Conservation (phyloP, 805 yeast genomes). For the Wickerhamomyces sydowiorum region DNA sequence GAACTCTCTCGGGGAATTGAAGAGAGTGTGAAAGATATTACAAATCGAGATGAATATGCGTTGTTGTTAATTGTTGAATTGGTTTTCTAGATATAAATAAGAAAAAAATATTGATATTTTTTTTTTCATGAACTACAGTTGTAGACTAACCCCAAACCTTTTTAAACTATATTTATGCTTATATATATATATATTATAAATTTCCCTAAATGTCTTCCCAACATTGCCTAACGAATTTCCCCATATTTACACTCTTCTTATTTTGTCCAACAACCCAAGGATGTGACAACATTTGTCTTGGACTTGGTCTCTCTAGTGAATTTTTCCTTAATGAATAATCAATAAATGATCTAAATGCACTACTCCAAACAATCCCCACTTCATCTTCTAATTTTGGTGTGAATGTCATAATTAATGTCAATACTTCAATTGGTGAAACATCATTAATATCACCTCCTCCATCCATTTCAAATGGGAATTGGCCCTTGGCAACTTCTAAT, state of each 20-base stretch:
- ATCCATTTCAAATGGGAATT: conserved; percentile 59
- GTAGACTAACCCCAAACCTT: too few relatives aligned
- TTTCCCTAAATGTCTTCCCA: conserved; percentile 13
- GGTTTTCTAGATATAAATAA: too few relatives aligned
- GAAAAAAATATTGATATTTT: too few relatives aligned
- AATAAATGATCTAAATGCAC: conserved; percentile 76
- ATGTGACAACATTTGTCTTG: conserved; percentile 87
- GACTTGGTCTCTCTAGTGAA: conserved; percentile 77
- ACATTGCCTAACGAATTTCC: conserved; percentile 60
- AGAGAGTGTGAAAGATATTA: too few relatives aligned
- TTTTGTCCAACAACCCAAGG: conserved; percentile 88
- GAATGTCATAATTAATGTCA: conserved; percentile 74
- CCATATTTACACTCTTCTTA: conserved; percentile 75
- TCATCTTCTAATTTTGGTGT: conserved; percentile 78
- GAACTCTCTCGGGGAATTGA: too few relatives aligned
- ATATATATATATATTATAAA: not conserved
- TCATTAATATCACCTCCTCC: conserved; percentile 16
- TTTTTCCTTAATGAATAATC: conserved; percentile 78
- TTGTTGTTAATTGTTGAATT: too few relatives aligned
- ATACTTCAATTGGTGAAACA: conserved; percentile 83
- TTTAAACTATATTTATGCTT: not conserved
- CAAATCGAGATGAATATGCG: too few relatives aligned
- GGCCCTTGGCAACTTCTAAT: conserved; percentile 89
- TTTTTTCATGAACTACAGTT: too few relatives aligned
- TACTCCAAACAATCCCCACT: conserved; percentile 75